Conservation (phyloP, 2,329 filamentous ascomycete species). For the Onygenales sp. region DNA sequence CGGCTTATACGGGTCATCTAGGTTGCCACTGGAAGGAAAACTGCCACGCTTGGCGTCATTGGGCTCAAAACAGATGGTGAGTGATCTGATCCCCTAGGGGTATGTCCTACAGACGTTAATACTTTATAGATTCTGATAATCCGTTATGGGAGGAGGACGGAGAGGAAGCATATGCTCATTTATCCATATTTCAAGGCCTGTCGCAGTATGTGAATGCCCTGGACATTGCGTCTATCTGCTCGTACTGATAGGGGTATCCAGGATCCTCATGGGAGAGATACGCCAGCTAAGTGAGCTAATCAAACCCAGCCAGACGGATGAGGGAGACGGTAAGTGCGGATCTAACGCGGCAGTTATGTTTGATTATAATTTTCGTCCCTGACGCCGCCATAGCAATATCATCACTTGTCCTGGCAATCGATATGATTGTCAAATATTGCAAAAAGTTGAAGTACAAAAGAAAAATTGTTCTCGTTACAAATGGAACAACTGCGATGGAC, state of each 20-base stretch:
- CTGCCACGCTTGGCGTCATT: constrained; percentile 65
- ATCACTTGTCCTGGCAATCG: constrained; percentile 72
- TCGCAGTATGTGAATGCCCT: constrained; percentile 47
- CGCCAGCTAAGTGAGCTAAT: constrained; percentile 55
- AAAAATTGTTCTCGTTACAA: constrained; percentile 76
- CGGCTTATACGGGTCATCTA: constrained; percentile 15
- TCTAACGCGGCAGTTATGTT: not conserved
- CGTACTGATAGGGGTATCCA: constrained; percentile 36
- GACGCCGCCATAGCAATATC: constrained; percentile 51
- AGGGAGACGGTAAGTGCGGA: constrained; percentile 56
- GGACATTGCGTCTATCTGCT: not conserved
- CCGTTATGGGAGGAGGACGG: constrained; percentile 42
- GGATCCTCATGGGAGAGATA: constrained; percentile 59
- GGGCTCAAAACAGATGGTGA: constrained; percentile 67
- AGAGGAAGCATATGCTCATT: constrained; percentile 68
- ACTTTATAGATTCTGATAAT: constrained; percentile 52
- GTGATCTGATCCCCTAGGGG: constrained; percentile 3
- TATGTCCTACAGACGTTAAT: not conserved
- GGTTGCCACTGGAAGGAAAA: constrained; percentile 62
- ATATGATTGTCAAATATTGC: constrained; percentile 73
- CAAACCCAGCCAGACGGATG: constrained; percentile 55
- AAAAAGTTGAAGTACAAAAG: constrained; percentile 74
- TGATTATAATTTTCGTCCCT: constrained; percentile 3
- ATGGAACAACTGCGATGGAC: constrained; percentile 66
- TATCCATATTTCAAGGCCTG: constrained; percentile 58